Evolutionary conservation across 108 stramenopile species (phyloP), one percentile per base, ranked within the genome.

Genomic region (Skeletonema grethae): DNA sequence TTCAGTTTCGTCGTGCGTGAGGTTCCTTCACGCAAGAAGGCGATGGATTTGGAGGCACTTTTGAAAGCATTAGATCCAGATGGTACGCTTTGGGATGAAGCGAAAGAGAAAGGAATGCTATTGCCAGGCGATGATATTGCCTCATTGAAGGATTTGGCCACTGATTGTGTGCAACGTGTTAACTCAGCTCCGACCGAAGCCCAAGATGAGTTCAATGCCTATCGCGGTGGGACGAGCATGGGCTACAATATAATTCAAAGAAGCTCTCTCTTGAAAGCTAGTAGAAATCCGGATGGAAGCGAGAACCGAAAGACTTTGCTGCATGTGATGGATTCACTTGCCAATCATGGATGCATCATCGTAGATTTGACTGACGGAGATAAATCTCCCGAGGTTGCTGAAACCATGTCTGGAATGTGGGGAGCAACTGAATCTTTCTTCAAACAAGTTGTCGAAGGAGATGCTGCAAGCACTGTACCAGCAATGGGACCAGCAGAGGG

Each of bases 291-390:
- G 9, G 88, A 94, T 64, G 87, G 86, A 5, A 84, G 84, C 18
- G 89, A 90, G 66, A 83, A 87, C 56, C 13, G 73, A 2, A 77
- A 85, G 46, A 86, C 86, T 9, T 36, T 89, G 46, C 68, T 88
- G 70, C 93, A 95, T 76, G 93, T 95, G 9, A 95, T 95, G 94
- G 87, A 95, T 86, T 84, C 91, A 20, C 65, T 95, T 13, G 90
- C 89, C 20, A 73, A 88, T 45, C 94, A 95, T 61, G 90, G 91
- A 16, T 88, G 87, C 13, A 59, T 95, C 35, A 74, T 95, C 10
- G 91, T 95, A 7, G 94, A 95, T 77, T 57, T 95, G 69, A 86
- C 88, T 7, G 88, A 94, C 55, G 87, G 83, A 34, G 89, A 88
- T 31, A 48, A 58, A 60, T 71, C 43, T 2, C 72, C 77, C 36